Evolutionary conservation across 1,284 basidiomycete species (phyloP).

Genomic region (Apiotrichum porosum): DNA sequence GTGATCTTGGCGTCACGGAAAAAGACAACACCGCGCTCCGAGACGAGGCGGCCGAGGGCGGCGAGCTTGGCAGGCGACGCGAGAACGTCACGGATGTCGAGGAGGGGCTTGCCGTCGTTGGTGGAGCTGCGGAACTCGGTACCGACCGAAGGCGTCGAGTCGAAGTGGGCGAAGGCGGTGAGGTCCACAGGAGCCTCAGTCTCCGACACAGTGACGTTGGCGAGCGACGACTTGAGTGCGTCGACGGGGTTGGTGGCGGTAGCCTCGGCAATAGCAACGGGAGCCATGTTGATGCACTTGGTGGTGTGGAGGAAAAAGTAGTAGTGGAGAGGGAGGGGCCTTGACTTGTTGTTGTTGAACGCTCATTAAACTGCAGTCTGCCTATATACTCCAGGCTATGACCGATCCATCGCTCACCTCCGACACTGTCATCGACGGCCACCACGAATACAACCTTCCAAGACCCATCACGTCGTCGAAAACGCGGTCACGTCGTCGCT

Average conservation of each 20-base stretch:
- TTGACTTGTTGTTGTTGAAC: background rate
- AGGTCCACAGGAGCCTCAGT: background rate
- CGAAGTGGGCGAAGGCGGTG: constrained; percentile 24
- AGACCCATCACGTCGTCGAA: background rate
- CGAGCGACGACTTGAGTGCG: constrained; percentile 1
- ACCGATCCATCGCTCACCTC: too few relatives aligned
- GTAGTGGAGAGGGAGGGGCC: background rate
- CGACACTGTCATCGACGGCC: background rate
- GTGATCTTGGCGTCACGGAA: constrained; percentile 57
- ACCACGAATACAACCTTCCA: background rate
- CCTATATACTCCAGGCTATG: background rate
- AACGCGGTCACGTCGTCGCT: too few relatives aligned
- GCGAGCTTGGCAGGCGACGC: constrained; percentile 19
- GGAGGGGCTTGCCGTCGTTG: constrained; percentile 22
- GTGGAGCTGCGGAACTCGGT: constrained; percentile 40
- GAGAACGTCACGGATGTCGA: constrained; percentile 27
- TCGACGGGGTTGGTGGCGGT: background rate
- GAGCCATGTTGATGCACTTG: background rate
- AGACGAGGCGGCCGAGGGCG: constrained; percentile 47
- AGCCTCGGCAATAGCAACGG: background rate
- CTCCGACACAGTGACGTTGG: background rate
- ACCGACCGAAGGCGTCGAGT: constrained; percentile 34
- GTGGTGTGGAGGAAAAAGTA: background rate
- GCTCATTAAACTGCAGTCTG: background rate
- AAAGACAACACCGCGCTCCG: constrained; percentile 64